Conservation (phyloP, 1,139 yeast genomes). For the Debaryomyces udenii region DNA sequence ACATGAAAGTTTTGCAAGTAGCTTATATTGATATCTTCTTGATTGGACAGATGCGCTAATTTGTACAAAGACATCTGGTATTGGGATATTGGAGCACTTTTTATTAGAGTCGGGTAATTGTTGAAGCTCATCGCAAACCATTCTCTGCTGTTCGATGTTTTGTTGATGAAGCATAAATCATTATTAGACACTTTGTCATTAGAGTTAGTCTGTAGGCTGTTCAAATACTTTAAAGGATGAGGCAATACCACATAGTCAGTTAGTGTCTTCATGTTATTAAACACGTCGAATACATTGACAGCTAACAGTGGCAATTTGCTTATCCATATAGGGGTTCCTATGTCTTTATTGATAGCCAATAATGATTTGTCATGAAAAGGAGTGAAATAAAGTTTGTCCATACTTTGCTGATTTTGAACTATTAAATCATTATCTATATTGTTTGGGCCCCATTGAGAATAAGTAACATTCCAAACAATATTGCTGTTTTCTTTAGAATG, state of each 20-base stretch:
- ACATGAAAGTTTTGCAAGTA: slow-evolving; percentile 25
- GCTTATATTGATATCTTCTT: slow-evolving; percentile 12
- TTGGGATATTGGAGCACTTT: slow-evolving; percentile 72
- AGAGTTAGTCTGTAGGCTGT: slow-evolving; percentile 32
- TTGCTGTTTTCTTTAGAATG: slow-evolving; percentile 60
- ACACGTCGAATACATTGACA: slow-evolving; percentile 73
- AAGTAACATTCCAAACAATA: slow-evolving; percentile 83
- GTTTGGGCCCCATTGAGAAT: slow-evolving; percentile 92
- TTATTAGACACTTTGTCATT: slow-evolving; percentile 32
- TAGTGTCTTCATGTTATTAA: slow-evolving; percentile 34
- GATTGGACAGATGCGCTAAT: slow-evolving; percentile 17
- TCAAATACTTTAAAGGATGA: slow-evolving; percentile 59
- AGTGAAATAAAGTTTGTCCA: slow-evolving; percentile 77
- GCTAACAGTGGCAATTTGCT: slow-evolving; percentile 67
- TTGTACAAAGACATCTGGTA: slow-evolving; percentile 48
- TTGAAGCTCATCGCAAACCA: slow-evolving; percentile 88
- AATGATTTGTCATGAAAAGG: slow-evolving; percentile 79
- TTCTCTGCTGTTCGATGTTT: slow-evolving; percentile 59
- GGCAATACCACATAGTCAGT: slow-evolving; percentile 55
- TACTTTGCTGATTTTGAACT: slow-evolving; percentile 50
- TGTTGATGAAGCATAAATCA: slow-evolving; percentile 62
- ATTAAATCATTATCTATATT: slow-evolving; percentile 75
- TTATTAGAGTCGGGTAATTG: slow-evolving; percentile 78
- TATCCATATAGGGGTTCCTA: slow-evolving; percentile 81
- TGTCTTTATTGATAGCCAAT: slow-evolving; percentile 64